Conservation (phyloP, 768 basidiomycete species). For the Tylopilus rubrobrunneus region DNA sequence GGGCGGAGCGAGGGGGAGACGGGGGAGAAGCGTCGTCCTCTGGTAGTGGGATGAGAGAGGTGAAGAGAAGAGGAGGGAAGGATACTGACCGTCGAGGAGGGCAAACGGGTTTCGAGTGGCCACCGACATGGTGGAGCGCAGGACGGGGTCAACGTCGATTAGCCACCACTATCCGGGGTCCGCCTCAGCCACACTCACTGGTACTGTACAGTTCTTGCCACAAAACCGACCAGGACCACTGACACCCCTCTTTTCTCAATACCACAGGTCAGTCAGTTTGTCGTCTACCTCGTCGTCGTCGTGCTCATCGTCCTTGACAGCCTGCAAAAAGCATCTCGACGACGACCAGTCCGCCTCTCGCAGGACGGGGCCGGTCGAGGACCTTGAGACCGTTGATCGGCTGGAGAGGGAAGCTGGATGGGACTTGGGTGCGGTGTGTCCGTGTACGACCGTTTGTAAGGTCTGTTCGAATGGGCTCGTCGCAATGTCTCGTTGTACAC, state of each 20-base stretch:
- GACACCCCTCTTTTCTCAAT: background rate
- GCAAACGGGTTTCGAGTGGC: conserved; percentile 85
- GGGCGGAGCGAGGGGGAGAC: conserved; percentile 33
- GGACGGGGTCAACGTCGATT: background rate
- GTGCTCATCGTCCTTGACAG: conserved; percentile 32
- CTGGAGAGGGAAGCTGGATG: conserved; percentile 70
- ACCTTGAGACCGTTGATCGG: conserved; percentile 84
- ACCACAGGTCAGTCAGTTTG: conserved; percentile 46
- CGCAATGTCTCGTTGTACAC: conserved; percentile 95
- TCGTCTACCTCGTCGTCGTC: background rate
- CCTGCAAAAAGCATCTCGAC: conserved; percentile 86
- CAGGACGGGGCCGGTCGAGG: conserved; percentile 75
- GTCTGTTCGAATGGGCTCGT: conserved; percentile 26
- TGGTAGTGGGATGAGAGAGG: conserved; percentile 14
- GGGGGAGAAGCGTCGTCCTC: conserved; percentile 43
- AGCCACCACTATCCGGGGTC: conserved; percentile 38
- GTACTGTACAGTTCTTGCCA: conserved; percentile 35
- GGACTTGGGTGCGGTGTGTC: conserved; percentile 85
- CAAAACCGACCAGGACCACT: conserved; percentile 20
- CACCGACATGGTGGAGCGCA: conserved; percentile 67
- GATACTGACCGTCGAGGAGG: conserved; percentile 66
- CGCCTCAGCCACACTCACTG: conserved; percentile 36
- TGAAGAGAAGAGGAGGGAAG: background rate
- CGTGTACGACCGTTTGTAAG: conserved; percentile 38
- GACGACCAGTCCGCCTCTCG: conserved; percentile 67